Evolutionary conservation across 78 protist species (phyloP).

Genomic region (Anaeramoeba flamelloides): DNA sequence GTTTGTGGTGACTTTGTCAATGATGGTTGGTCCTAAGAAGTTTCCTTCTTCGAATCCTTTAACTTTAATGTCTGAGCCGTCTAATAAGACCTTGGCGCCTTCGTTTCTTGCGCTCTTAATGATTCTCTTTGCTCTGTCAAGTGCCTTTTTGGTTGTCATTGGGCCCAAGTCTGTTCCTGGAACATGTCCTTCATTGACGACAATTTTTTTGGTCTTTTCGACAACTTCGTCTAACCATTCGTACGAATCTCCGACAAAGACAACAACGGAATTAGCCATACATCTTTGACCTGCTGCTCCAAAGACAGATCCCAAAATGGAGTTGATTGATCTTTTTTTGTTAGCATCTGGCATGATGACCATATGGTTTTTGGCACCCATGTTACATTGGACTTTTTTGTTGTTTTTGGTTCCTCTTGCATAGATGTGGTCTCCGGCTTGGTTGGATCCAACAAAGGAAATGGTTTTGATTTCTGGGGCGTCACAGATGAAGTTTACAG

Average conservation of each 20-base stretch:
- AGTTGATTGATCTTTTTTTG: conserved; percentile 57
- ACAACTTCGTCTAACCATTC: conserved; percentile 51
- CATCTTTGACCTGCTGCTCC: conserved; percentile 98
- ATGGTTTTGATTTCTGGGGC: conserved; percentile 69
- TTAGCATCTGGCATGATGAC: conserved; percentile 81
- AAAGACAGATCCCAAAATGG: conserved; percentile 75
- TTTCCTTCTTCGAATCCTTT: conserved; percentile 57
- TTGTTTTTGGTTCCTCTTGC: conserved; percentile 66
- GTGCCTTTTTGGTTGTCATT: conserved; percentile 56
- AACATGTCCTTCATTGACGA: too few species aligned
- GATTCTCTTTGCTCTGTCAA: conserved; percentile 39
- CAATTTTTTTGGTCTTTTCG: conserved; percentile 44
- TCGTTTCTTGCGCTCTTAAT: conserved; percentile 42
- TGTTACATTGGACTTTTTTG: conserved; percentile 78
- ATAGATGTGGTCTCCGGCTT: conserved; percentile 57
- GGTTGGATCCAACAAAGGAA: conserved; percentile 82
- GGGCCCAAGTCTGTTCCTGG: conserved; percentile 68
- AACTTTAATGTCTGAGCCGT: conserved; percentile 60
- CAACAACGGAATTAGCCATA: conserved; percentile 85
- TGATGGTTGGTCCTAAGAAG: conserved; percentile 80
- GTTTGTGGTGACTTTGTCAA: conserved; percentile 48
- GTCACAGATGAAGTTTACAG: conserved; percentile 81
- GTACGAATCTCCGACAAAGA: conserved; percentile 74
- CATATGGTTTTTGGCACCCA: conserved; percentile 95
- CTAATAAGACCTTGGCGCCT: conserved; percentile 67